These are phyloP conservation scores for Cadophora gregata DNA, from an alignment of 2,329 filamentous ascomycete species.

Conservation along the genomic window DNA sequence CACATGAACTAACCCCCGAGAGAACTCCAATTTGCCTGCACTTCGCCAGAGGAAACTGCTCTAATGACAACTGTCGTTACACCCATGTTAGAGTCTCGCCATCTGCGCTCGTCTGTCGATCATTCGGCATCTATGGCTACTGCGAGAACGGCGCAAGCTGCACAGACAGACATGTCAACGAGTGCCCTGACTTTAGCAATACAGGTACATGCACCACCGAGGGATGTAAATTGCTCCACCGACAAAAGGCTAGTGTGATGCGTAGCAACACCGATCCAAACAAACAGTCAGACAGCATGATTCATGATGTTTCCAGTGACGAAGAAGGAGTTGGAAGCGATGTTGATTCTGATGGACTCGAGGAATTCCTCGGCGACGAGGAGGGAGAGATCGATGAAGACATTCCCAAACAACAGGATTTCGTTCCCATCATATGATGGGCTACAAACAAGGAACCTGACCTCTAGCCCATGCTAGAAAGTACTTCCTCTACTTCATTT, in stretches of 20 bases:
- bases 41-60: slow-evolving; percentile 88
- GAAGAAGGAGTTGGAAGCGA: slow-evolving; percentile 76
- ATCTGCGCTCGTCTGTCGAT: slow-evolving; percentile 78
- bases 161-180: slow-evolving; percentile 83
- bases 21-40: slow-evolving; percentile 89
- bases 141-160: slow-evolving; percentile 84
- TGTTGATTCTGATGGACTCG: slow-evolving; percentile 77
- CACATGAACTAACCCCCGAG: slow-evolving; percentile 83
- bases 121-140: slow-evolving; percentile 86
- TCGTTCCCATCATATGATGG: slow-evolving; percentile 54
- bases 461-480: slow-evolving; percentile 5
- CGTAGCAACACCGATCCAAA: slow-evolving; percentile 63
- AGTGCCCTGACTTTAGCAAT: slow-evolving; percentile 96
- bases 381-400: slow-evolving; percentile 58
- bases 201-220: slow-evolving; percentile 81
- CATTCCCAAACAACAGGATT: slow-evolving; percentile 65
- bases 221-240: slow-evolving; percentile 84
- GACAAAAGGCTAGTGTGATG: slow-evolving; percentile 82
- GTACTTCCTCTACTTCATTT: background rate
- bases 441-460: slow-evolving; percentile 12
- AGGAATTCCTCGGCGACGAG: slow-evolving; percentile 66
- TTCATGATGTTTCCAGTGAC: slow-evolving; percentile 78
- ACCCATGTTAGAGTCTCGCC: slow-evolving; percentile 81
- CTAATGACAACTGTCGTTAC: slow-evolving; percentile 85
- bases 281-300: slow-evolving; percentile 56